These are phyloP conservation scores for Parasitella parasitica DNA, from an alignment of 371 early-diverging fungal species.

Conservation along the genomic window DNA sequence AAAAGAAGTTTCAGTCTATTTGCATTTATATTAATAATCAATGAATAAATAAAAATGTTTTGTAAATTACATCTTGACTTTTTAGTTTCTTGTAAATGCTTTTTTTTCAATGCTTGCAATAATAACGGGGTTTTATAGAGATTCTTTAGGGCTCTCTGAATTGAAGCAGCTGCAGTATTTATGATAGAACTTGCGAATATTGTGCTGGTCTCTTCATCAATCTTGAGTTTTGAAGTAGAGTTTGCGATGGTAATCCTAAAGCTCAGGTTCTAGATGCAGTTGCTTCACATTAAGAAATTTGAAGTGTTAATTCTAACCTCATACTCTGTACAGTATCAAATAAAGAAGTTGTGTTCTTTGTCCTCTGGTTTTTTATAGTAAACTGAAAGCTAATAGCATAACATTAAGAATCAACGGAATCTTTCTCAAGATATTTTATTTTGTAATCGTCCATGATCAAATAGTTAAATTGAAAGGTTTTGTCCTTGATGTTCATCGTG, in stretches of 20 bases:
- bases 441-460: neutral
- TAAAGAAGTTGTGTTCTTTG: no score
- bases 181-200: conserved; percentile 10
- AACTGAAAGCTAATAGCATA: no score
- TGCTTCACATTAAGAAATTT: no score
- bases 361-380: no score
- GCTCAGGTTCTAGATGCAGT: conserved; percentile 2
- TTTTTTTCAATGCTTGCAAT: conserved; percentile 14
- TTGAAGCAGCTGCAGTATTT: conserved; percentile 4
- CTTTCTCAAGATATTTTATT: no score
- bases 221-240: conserved; percentile 9
- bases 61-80: conserved; percentile 9
- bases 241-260: conserved; percentile 3
- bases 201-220: conserved; percentile 5
- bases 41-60: conserved; percentile 13
- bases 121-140: conserved; percentile 8
- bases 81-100: conserved; percentile 12
- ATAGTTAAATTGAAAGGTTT: neutral
- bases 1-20: neutral
- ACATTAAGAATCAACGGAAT: no score
- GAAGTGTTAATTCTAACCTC: no score
- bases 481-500: neutral
- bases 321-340: no score
- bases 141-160: conserved; percentile 9
- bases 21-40: conserved; percentile 7